Base-by-base conservation (phyloP, 768 basidiomycete genomes). In the Leccinum boreale region DNA sequence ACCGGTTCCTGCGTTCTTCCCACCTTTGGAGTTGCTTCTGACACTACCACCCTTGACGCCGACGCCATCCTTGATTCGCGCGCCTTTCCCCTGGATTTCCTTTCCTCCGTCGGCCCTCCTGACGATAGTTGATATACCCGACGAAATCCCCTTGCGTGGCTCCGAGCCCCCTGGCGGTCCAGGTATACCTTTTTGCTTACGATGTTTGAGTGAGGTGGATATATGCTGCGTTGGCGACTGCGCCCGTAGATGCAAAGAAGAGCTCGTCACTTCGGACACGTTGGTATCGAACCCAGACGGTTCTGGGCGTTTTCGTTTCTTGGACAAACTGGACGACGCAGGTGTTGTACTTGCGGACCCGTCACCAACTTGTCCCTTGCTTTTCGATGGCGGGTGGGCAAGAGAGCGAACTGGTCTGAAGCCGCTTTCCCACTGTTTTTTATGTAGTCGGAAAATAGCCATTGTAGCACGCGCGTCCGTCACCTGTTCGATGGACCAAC, bases 391-490 rank as follows among this genome's bases (percentile, higher is more conserved):
- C 39, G n/a, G 23, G 10, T 45, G 50, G 17, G 28, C 55, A 47
- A 28, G 50, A 48, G 45, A 29, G 23, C 36, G 61, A 23, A 50
- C 24, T 26, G 52, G 46, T 49, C 50, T 65, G 26, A 59, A 61
- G 21, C 79, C 77, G 57, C 78, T 78, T 62, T 98, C 95, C 92
- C 92, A 98, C 49, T 84, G 79, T 52, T 84, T 85, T 63, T 89
- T 86, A 71, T 94, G 81, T 17, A 95, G 67, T 7, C 94, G 81
- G 70, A 90, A 98, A 39, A 98, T 77, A 0, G 93, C 95, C 93
- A 99, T 97, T 0, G 94, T 91, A 0, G 95, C 96, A 52, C 95
- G 82, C 1, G 95, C 94, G 69, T 98, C 95, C 17, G 84, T 90
- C 5, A 98, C 86, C 95, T 97, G 53, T 47, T 52, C 24, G 39